Percentiles rank a stretch among this genome's conserved stretches.
Conservation (phyloP, 257 asterid species). For the Scutellaria barbata region DNA sequence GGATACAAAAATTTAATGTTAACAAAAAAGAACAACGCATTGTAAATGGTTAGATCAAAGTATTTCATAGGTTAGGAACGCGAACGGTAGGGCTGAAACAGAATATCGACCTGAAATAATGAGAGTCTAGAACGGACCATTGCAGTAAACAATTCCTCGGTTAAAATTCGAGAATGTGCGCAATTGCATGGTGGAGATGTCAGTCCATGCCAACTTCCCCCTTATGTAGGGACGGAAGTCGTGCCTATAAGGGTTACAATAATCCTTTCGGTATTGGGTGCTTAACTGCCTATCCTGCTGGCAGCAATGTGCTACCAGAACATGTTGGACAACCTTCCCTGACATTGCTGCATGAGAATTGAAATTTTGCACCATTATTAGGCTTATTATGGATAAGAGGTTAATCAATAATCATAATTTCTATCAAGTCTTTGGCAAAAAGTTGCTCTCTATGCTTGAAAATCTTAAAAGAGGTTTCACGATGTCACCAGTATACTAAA, state of each 20-base stretch:
- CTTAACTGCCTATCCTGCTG: conserved; percentile 88
- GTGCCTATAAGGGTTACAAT: conserved; percentile 66
- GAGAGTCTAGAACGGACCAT: conserved; percentile 98
- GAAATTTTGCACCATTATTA: conserved; percentile 59
- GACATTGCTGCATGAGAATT: conserved; percentile 90
- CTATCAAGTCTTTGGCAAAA: conserved; percentile 26
- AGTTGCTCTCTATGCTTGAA: conserved; percentile 7
- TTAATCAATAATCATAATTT: conserved; percentile 35
- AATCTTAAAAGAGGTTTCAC: conserved; percentile 27
- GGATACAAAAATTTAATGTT: conserved; percentile 6
- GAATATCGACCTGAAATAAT: conserved; percentile 74
- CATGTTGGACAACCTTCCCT: conserved; percentile 91
- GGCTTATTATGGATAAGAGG: conserved; percentile 42
- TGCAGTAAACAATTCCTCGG: conserved; percentile 80
- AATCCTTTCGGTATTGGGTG: conserved; percentile 63
- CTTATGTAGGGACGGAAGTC: conserved; percentile 62
- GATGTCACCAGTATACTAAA: conserved; percentile 1
- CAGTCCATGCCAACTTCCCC: conserved; percentile 82
- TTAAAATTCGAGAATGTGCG: conserved; percentile 64
- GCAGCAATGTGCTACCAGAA: conserved; percentile 93
- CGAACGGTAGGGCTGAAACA: conserved; percentile 52
- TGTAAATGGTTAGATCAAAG: conserved; percentile 39
- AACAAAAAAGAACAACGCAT: conserved; percentile 27
- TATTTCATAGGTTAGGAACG: conserved; percentile 44
- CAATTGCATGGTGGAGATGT: conserved; percentile 73